Base-by-base conservation (phyloP, 192 early-diverging fungal species). In the Gaertneriomyces sp. region DNA sequence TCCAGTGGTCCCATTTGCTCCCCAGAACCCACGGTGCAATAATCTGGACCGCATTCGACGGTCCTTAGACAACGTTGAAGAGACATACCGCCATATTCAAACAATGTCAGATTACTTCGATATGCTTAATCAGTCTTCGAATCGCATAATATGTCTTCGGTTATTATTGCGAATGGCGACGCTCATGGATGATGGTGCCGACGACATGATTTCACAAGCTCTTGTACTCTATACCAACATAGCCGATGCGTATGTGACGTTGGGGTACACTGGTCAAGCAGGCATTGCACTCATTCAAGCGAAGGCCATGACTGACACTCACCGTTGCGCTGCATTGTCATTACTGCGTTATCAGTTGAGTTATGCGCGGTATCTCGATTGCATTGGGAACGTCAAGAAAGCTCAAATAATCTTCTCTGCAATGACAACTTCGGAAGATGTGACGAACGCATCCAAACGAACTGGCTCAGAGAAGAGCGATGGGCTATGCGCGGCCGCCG, bases 261-360 rank as follows among this genome's bases (percentile, higher is more conserved):
- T 93, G 7, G 91, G 91, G 7, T 91, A 93, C 69, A 85, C 89
- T 4, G 89, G 88, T 3, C 88, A 89, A 68, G 86, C 88, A 5
- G 82, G 80, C 11, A 59, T 76, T 14, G 81, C 85, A 3, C 76
- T 88, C 39, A 61, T 72, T 17, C 76, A 82, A 40, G 81, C 76
- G 6, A 76, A 82, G 45, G 61, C 63, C 11, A 46, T 76, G 43
- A 53, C 74, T 14, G 69, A 75, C 75, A 16, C 42, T 79, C 11
- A 66, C 76, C 8, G 54, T 58, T 9, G 51, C 64, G 33, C 38
- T 44, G 44, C 61, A n/a, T 60, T 78, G 12, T 67, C 60, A 2
- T 53, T 75, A 25, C 47, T 79, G 12, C 67, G 54, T 45, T 87
- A 80, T 70, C 58, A 78, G 6, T 60, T 91, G n/a, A 66, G 64